Evolutionary conservation across 2,329 filamentous ascomycete species (phyloP), one percentile per base, ranked within the genome.

Genomic region (Fusarium sp.): DNA sequence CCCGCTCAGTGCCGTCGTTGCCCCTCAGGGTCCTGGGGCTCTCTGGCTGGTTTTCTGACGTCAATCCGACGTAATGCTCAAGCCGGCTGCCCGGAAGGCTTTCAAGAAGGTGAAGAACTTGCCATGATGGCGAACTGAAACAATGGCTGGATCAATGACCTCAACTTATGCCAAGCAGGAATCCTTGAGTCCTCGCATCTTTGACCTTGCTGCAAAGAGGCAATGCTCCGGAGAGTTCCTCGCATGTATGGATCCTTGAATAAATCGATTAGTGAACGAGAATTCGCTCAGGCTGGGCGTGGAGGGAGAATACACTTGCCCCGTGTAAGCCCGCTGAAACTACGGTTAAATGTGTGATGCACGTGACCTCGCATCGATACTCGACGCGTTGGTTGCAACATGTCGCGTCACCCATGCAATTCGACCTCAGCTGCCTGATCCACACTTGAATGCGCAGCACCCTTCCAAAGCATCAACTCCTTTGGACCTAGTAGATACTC

Each of bases 361-460:
- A 75, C 74, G 67, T 76, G 70, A 58, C 47, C 56, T 62, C 73
- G 73, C 73, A 76, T 76, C 64, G 13, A 14, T 5, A 34, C 70
- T 69, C 40, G 66, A 74, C 73, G 73, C 70, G 70, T 66, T 58
- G 38, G n/a, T 27, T 45, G 20, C 14, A 38, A 56, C 22, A 9
- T 47, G 62, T 74, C 73, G 73, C 73, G 73, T 75, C 73, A 62
- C 35, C 59, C 50, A 27, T 37, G 35, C 34, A 35, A 22, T 63
- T 63, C 40, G 35, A 18, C 24, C 45, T 38, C 24, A 47, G 47
- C 35, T 66, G 50, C 70, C 64, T 73, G 47, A 64, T 62, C 59
- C 64, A 66, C 62, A 40, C 35, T 61, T 62, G 9, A 31, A 61
- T 20, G 50, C 42, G 16, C 47, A 37, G 58, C 56, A 61, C 52